Percentiles rank a stretch among this genome's conserved stretches.
These are phyloP conservation scores for Sarocladiaceae sp. DNA, from an alignment of 2,329 filamentous ascomycete genomes.

Conservation along the genomic window DNA sequence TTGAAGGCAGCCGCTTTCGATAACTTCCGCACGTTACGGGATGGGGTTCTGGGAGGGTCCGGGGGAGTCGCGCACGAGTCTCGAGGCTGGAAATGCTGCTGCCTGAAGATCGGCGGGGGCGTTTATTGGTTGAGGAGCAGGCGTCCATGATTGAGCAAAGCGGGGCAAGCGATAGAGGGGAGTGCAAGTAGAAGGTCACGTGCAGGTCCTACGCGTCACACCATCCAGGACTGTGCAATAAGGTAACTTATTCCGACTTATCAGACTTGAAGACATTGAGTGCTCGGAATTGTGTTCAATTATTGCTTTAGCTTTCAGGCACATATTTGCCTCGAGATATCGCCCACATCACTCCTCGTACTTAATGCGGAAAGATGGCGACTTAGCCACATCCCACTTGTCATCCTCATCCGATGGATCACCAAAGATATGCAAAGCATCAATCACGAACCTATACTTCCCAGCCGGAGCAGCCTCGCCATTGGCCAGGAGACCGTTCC, in stretches of 20 bases:
- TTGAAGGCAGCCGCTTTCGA: conserved; percentile 3
- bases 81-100: conserved; percentile 8
- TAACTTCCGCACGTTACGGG: not conserved
- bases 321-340: not conserved
- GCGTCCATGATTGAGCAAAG: not conserved
- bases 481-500: conserved; percentile 43
- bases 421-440: conserved; percentile 48
- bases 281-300: no score
- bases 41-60: conserved; percentile 1
- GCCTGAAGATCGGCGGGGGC: conserved; percentile 4
- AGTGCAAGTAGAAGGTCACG: not conserved
- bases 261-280: no score
- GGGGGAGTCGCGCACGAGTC: not conserved
- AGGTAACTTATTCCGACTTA: no score
- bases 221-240: no score
- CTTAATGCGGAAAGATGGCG: conserved; percentile 38
- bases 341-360: conserved; percentile 25
- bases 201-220: not conserved
- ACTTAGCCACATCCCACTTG: conserved; percentile 44
- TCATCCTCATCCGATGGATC: conserved; percentile 31
- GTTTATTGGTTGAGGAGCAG: not conserved
- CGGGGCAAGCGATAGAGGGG: not conserved
- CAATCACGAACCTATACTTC: conserved; percentile 44
- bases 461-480: conserved; percentile 45
- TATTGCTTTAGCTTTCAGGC: no score